Evolutionary conservation across 176 grass and related monocot species (phyloP).

Genomic region (Pontederia crassipes): DNA sequence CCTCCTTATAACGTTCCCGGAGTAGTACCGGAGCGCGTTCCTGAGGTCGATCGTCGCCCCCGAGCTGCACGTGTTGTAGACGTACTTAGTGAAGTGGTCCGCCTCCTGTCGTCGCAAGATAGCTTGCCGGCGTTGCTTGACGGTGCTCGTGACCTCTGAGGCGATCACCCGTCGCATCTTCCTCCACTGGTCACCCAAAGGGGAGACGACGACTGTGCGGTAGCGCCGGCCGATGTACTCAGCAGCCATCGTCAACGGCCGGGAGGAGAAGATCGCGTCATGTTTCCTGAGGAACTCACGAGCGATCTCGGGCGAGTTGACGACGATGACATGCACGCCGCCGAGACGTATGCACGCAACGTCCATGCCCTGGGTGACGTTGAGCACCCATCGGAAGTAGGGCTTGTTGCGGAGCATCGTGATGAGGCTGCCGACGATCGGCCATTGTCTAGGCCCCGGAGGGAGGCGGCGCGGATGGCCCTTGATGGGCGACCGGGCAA

Average conservation of each 20-base stretch:
- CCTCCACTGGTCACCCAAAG: slow-evolving; percentile 46
- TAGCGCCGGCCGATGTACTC: slow-evolving; percentile 25
- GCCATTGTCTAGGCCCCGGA: slow-evolving; percentile 22
- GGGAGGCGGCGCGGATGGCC: slow-evolving; percentile 10
- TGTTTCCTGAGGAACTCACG: slow-evolving; percentile 41
- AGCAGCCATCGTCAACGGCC: slow-evolving; percentile 35
- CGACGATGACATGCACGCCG: slow-evolving; percentile 25
- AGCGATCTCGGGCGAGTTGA: slow-evolving; percentile 29
- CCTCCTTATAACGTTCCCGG: slow-evolving; percentile 25
- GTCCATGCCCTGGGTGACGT: slow-evolving; percentile 17
- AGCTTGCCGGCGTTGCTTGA: slow-evolving; percentile 18
- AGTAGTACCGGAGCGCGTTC: slow-evolving; percentile 17
- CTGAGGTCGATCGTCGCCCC: slow-evolving; percentile 21
- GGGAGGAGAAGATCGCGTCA: slow-evolving; percentile 40
- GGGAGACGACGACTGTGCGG: slow-evolving; percentile 23
- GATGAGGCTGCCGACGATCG: slow-evolving; percentile 33
- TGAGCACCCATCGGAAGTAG: slow-evolving; percentile 38
- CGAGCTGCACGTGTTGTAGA: slow-evolving; percentile 5
- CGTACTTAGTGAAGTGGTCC: slow-evolving; percentile 30
- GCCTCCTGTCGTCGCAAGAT: slow-evolving; percentile 20
- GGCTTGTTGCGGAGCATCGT: slow-evolving; percentile 35
- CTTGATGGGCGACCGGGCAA: too few relatives aligned
- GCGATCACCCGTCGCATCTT: slow-evolving; percentile 51
- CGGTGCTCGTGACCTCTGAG: slow-evolving; percentile 20
- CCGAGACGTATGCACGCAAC: slow-evolving; percentile 43